These are phyloP conservation scores for Royoungia palumana DNA, from an alignment of 768 basidiomycete species.

Conservation along the genomic window DNA sequence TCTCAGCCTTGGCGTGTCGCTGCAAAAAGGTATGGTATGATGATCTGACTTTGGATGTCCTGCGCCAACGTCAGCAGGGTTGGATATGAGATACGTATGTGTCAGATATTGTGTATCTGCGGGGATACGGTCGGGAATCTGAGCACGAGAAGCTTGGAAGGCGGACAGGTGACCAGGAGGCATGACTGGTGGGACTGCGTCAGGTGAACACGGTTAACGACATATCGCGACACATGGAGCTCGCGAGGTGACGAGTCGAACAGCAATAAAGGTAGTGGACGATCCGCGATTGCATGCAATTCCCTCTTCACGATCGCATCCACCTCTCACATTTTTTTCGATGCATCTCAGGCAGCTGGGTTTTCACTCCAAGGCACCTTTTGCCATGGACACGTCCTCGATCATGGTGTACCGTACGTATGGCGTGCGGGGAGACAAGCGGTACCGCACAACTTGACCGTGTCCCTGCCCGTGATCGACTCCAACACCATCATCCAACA, in stretches of 20 bases:
- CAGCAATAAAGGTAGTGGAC: constrained; percentile 11
- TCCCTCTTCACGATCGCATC: neutral
- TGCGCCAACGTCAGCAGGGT: neutral
- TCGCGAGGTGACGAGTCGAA: constrained; percentile 10
- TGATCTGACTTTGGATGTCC: too few species aligned
- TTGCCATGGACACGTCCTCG: too few species aligned
- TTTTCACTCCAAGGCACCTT: too few species aligned
- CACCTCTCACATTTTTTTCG: neutral
- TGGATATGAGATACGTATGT: neutral
- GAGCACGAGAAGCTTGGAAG: constrained; percentile 1
- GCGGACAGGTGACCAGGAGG: constrained; percentile 11
- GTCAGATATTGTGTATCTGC: neutral
- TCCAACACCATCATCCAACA: neutral
- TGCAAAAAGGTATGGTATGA: too few species aligned
- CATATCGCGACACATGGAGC: neutral
- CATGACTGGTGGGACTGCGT: constrained; percentile 5
- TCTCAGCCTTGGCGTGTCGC: neutral
- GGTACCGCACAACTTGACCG: too few species aligned
- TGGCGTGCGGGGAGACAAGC: too few species aligned
- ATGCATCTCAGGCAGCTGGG: too few species aligned
- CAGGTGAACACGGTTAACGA: constrained; percentile 17
- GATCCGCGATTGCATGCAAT: neutral
- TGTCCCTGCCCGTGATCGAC: neutral
- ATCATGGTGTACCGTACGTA: too few species aligned
- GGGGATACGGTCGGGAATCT: neutral